Percentiles rank a stretch among this genome's conserved stretches.
These are phyloP conservation scores for Pseudogymnoascus sp. DNA, from an alignment of 2,329 filamentous ascomycete species.

Conservation along the genomic window DNA sequence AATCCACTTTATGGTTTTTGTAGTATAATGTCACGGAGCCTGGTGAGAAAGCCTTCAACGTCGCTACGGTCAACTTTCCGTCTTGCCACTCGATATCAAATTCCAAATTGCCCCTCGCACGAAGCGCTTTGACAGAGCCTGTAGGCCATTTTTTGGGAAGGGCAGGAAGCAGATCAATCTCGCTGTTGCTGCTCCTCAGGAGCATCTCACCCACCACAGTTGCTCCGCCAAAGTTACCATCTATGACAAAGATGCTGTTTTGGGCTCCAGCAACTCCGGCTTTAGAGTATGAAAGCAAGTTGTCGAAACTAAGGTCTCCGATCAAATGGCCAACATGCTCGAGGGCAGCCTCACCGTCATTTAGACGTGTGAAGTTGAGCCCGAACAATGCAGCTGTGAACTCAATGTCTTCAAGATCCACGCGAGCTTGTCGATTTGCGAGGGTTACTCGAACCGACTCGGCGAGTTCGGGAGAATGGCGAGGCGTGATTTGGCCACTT, in stretches of 20 bases:
- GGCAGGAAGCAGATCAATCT: too few relatives aligned
- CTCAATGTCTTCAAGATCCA: conserved; percentile 9
- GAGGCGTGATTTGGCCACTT: background rate
- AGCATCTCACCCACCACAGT: too few relatives aligned
- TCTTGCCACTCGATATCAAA: too few relatives aligned
- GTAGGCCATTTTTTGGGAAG: background rate
- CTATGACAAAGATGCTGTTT: conserved; percentile 6
- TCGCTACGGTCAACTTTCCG: background rate
- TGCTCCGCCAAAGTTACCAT: too few relatives aligned
- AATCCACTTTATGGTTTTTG: background rate
- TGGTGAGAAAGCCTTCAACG: conserved; percentile 7
- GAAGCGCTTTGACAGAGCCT: background rate
- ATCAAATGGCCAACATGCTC: conserved; percentile 6
- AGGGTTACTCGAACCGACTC: background rate
- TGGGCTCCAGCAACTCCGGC: conserved; percentile 4
- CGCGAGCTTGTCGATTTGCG: conserved; percentile 6
- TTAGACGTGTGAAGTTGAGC: background rate
- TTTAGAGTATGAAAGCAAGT: conserved; percentile 5
- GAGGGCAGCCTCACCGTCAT: background rate
- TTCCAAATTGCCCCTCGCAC: too few relatives aligned
- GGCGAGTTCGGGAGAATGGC: conserved; percentile 3
- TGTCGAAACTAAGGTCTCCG: conserved; percentile 6
- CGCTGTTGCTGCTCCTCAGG: too few relatives aligned
- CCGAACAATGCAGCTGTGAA: conserved; percentile 5
- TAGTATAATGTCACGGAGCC: conserved; percentile 2